phyloP scores from a whole-genome alignment of 306 rosid species.

The Vicia faba region DNA sequence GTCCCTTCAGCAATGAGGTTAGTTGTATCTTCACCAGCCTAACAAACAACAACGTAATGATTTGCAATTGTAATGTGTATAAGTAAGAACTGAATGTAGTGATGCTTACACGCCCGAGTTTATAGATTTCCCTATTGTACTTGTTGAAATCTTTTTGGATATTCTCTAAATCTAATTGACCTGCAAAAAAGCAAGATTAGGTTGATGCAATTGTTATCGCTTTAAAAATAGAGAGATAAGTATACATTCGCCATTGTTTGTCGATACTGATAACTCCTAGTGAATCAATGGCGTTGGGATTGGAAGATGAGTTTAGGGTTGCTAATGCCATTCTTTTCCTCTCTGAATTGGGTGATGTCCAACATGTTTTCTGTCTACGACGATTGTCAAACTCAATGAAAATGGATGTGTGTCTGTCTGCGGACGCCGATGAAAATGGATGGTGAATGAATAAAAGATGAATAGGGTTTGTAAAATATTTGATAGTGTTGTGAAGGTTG shows the following conservation, averaged over 20 bases:
- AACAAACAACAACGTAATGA: neutral
- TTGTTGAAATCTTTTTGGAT: constrained; percentile 75
- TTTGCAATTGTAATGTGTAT: neutral
- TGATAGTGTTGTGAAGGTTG: no score
- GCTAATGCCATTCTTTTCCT: no score
- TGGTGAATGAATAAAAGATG: no score
- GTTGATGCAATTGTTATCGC: no score
- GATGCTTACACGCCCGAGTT: constrained; percentile 56
- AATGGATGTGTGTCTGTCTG: accelerated
- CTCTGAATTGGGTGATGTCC: no score
- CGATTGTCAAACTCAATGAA: accelerated
- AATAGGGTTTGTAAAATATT: no score
- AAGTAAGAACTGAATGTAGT: neutral
- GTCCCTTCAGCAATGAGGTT: constrained; percentile 60
- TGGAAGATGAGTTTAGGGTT: no score
- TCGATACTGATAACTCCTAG: no score
- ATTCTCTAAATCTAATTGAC: constrained; percentile 74
- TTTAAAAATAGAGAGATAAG: no score
- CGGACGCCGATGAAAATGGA: accelerated
- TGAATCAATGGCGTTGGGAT: no score
- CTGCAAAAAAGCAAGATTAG: constrained; percentile 26
- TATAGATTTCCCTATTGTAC: constrained; percentile 70
- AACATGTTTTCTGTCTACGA: no score
- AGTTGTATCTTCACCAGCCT: constrained; percentile 64
- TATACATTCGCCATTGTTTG: no score